phyloP scores from a whole-genome alignment of 331 rosid species.

The Quercus lobata region DNA sequence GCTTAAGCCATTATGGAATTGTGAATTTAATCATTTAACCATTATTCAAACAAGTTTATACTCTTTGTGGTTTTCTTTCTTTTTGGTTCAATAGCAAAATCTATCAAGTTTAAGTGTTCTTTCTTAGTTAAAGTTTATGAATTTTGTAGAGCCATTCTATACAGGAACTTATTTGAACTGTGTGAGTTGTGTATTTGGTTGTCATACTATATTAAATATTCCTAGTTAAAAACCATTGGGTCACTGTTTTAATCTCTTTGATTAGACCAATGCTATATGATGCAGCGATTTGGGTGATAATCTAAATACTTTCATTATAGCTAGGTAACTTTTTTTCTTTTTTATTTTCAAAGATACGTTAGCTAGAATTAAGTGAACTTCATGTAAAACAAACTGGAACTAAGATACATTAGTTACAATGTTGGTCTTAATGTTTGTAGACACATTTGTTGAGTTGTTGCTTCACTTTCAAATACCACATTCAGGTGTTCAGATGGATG shows the following conservation, averaged over 20 bases:
- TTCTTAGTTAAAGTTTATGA: not conserved
- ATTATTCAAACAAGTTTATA: too few relatives aligned
- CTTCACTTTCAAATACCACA: constrained; percentile 23
- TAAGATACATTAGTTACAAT: not conserved
- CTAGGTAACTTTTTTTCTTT: not conserved
- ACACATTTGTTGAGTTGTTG: not conserved
- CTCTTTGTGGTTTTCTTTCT: not conserved
- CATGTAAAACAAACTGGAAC: not conserved
- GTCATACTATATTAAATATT: not conserved
- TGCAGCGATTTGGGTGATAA: not conserved
- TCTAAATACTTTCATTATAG: not conserved
- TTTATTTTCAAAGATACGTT: not conserved
- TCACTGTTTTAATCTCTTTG: not conserved
- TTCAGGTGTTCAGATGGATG: constrained; percentile 99
- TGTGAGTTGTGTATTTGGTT: not conserved
- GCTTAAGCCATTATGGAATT: too few relatives aligned
- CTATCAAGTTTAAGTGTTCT: not conserved
- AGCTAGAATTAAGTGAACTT: not conserved
- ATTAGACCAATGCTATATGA: not conserved
- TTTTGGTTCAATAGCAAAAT: not conserved
- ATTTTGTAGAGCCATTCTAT: not conserved
- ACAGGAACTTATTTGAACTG: not conserved
- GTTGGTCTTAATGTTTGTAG: not conserved
- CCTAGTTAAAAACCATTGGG: not conserved
- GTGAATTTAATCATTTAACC: too few relatives aligned